phyloP scores from a whole-genome alignment of 1,139 yeast species.

The Saccharomyces hybrid region DNA sequence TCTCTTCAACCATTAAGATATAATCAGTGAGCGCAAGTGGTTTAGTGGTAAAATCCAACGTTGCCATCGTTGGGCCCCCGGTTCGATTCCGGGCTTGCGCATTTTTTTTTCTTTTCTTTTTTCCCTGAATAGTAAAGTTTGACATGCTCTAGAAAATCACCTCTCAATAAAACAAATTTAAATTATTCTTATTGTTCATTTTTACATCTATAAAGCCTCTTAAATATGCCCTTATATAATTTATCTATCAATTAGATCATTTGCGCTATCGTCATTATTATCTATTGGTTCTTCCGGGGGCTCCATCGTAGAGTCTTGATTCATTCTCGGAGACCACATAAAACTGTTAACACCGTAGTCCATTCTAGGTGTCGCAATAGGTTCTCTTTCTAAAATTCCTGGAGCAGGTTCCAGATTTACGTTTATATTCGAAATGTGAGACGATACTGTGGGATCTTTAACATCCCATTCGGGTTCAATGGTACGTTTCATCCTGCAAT shows the following conservation, averaged over 20 bases:
- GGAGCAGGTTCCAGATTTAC: neutral
- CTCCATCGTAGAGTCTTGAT: neutral
- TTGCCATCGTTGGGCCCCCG: slow-evolving; percentile 28
- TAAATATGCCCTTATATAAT: neutral
- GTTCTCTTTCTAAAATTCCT: neutral
- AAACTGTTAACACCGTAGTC: slow-evolving; percentile 25
- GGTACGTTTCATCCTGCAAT: slow-evolving; percentile 22
- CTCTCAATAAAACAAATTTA: neutral
- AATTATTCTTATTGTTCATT: neutral
- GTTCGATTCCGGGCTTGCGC: slow-evolving; percentile 28
- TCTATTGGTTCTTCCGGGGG: neutral
- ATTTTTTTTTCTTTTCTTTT: slow-evolving; percentile 5
- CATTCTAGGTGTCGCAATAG: slow-evolving; percentile 20
- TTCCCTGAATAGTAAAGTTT: neutral
- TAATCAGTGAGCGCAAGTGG: slow-evolving; percentile 17
- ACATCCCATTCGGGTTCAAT: neutral
- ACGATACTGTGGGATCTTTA: slow-evolving; percentile 2
- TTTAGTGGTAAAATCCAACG: slow-evolving; percentile 26
- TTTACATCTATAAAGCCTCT: neutral
- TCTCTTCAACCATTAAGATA: neutral
- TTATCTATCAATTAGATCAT: neutral
- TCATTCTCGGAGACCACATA: slow-evolving; percentile 25
- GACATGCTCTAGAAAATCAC: neutral
- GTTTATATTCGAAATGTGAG: neutral
- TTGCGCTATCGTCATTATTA: neutral